Percentiles rank a stretch among this genome's conserved stretches.
Conservation (phyloP, 345 rosid species). For the Erucastrum elatum region DNA sequence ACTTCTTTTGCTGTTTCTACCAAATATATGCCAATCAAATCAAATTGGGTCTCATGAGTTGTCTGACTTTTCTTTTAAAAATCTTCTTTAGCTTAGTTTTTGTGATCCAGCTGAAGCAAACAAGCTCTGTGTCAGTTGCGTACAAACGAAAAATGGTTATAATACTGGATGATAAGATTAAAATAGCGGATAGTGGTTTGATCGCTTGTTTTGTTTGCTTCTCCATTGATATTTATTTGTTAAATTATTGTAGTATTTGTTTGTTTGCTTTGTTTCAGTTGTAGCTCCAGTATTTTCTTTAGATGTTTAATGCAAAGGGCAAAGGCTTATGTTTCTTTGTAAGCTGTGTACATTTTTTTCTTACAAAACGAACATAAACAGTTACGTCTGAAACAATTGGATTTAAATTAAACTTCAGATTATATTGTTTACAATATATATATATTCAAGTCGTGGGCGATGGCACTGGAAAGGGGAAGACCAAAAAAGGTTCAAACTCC, state of each 20-base stretch:
- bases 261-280: neutral
- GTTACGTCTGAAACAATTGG: neutral
- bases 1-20: conserved; percentile 27
- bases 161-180: conserved; percentile 1
- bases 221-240: neutral
- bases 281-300: neutral
- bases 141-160: neutral
- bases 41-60: conserved; percentile 29
- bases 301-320: neutral
- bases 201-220: neutral
- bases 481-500: neutral
- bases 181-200: neutral
- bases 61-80: conserved; percentile 10
- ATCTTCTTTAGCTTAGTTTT: neutral
- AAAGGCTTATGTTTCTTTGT: neutral
- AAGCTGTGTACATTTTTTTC: neutral
- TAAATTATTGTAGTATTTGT: neutral
- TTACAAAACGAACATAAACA: neutral
- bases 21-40: conserved; percentile 29
- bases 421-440: neutral
- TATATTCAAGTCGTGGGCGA: neutral
- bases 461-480: conserved; percentile 12
- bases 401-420: neutral
- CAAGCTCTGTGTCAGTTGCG: conserved; percentile 14
- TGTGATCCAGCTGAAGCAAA: conserved; percentile 21